Base-by-base conservation (phyloP, 805 yeast species). In the Nakazawaea laoshanensis region DNA sequence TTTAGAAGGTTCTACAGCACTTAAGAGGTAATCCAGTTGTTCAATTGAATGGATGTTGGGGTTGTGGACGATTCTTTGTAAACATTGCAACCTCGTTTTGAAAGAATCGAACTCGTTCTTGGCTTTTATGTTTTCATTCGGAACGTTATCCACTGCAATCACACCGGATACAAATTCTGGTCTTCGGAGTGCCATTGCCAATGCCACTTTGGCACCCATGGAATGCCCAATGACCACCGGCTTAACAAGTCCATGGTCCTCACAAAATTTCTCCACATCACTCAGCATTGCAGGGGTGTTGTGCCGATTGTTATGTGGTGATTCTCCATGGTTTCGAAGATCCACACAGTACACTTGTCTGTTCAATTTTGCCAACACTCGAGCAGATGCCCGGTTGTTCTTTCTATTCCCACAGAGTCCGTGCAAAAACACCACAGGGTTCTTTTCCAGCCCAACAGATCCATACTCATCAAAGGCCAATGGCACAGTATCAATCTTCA, bases 151-250 rank as follows among this genome's bases (percentile, higher is more conserved):
- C 15, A 80, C 94, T 13, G 78, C 65, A 20, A 74, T 74, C 42
- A 75, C 53, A 66, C 68, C 65, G 27, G 61, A 65, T 3, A 76
- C 74, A 5, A 74, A 40, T 2, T 74, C 68, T 0, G 89, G 89
- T 24, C 70, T 62, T 33, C 82, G 59, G 33, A 92, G 55, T 0
- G 85, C 81, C 17, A 81, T 65, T 0, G 86, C 79, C 96, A 92
- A 85, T 10, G 82, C 95, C 0, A 87, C 70, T 49, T 92, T 88
- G 3, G 95, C 97, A 4, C 98, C 98, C 92, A 83, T 80, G 0
- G 89, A 81, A 50, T 82, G 92, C 1, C 94, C 94, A 34, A 57
- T 42, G 13, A 81, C 52, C 12, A 79, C 68, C 1, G 77, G 75
- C 32, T 64, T 61, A 9, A 27, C 16, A 12, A 59, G 39, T 4